Base-by-base conservation (phyloP, 2,329 filamentous ascomycete genomes). In the Camptophora hylomeconis region DNA sequence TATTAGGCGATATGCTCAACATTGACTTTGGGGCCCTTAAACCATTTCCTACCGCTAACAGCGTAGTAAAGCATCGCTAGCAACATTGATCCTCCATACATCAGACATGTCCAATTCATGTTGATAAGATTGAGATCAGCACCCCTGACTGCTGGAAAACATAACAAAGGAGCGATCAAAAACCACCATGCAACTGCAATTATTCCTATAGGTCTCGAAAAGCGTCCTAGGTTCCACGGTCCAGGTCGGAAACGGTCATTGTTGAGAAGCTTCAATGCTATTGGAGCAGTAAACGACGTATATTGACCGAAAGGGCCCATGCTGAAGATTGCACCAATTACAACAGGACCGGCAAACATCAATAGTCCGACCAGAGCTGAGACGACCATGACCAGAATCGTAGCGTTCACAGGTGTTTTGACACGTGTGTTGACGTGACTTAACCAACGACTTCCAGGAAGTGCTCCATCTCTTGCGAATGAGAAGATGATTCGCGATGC, bases 51-150 rank as follows among this genome's bases (percentile, higher is more conserved):
- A 10, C 40, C 48, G 27, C 38, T 38, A 16, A 49, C 37, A 6
- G 38, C 45, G 22, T 49, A 50, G 31, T 45, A 47, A 7, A 38
- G 24, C 37, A 50, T 38, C 7, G 45, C 46, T 10, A 49, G 30
- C 7, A 40, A 24, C 48, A 52, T 51, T 3, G 43, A 35, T 11
- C 45, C 48, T 5, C 47, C 49, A 20, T 48, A 52, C n/a, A 51
- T 44, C 15, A 49, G 30, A 31, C 37, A 42, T 8, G 47, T 50
- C 40, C 45, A 51, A 25, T 52, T 52, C 49, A 51, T 52, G 15
- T 41, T 49, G 16, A 45, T 25, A 5, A 30, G 34, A 8, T 33
- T 48, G 5, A 52, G 25, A 28, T 49, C 45, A 8, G 21, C 32
- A 11, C 47, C 46, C 28, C 43, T 48, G 15, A 41, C 41, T 1